Evolutionary conservation across 371 early-diverging fungal species (phyloP).

Genomic region (Rhizopus stolonifer): DNA sequence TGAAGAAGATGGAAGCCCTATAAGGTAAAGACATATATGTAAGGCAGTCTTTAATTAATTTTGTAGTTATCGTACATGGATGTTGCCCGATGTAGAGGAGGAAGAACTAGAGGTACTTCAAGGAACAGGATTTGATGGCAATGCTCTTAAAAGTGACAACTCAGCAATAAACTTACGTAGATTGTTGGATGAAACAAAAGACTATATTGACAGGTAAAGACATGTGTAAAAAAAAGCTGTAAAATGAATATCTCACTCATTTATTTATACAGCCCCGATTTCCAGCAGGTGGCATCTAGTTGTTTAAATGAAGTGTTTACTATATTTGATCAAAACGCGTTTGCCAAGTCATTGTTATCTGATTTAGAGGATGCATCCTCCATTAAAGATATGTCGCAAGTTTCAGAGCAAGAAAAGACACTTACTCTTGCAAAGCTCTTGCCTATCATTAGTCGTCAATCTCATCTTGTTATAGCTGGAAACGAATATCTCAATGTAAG

Average conservation of each 20-base stretch:
- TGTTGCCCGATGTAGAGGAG: constrained; percentile 69
- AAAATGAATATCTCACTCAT: background rate
- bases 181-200: constrained; percentile 79
- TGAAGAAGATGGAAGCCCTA: constrained; percentile 32
- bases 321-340: constrained; percentile 46
- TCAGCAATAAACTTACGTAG: constrained; percentile 47
- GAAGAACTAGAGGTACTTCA: constrained; percentile 62
- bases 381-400: constrained; percentile 36
- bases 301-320: constrained; percentile 65
- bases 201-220: constrained; percentile 72
- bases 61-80: constrained; percentile 54
- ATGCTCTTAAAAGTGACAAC: constrained; percentile 21
- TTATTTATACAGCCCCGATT: constrained; percentile 59
- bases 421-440: constrained; percentile 75
- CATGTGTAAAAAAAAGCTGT: background rate
- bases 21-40: constrained; percentile 14
- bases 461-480: constrained; percentile 79
- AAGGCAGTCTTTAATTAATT: background rate
- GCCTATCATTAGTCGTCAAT: constrained; percentile 75
- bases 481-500: constrained; percentile 81
- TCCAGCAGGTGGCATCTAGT: constrained; percentile 44
- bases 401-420: constrained; percentile 35
- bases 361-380: constrained; percentile 14
- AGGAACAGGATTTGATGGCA: constrained; percentile 52
- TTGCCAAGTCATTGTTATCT: constrained; percentile 33